Evolutionary conservation across 2,329 filamentous ascomycete species (phyloP).

Genomic region (Fusarium dimerum): DNA sequence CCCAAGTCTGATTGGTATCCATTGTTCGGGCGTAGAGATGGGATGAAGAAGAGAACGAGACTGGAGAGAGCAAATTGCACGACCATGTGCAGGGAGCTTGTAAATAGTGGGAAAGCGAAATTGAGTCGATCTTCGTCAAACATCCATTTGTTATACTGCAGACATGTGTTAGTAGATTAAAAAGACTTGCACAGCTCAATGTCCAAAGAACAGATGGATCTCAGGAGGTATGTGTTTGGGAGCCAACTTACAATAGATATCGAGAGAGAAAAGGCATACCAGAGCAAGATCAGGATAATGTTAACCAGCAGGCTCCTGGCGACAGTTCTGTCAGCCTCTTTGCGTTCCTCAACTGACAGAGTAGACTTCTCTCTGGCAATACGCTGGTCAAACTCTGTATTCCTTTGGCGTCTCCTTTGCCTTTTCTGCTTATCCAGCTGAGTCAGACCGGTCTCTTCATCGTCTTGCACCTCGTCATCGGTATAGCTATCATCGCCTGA

Average conservation of each 20-base stretch:
- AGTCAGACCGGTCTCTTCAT: slow-evolving; percentile 88
- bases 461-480: slow-evolving; percentile 75
- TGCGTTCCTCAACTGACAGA: slow-evolving; percentile 70
- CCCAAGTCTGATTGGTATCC: slow-evolving; percentile 49
- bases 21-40: slow-evolving; percentile 72
- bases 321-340: slow-evolving; percentile 74
- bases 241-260: slow-evolving; percentile 77
- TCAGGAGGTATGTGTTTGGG: neutral
- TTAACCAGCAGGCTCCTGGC: slow-evolving; percentile 72
- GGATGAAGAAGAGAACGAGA: slow-evolving; percentile 78
- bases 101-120: slow-evolving; percentile 94
- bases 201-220: neutral
- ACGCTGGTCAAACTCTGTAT: slow-evolving; percentile 69
- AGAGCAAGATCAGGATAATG: slow-evolving; percentile 77
- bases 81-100: slow-evolving; percentile 91
- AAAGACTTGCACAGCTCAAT: too few species aligned
- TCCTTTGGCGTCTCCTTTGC: slow-evolving; percentile 65
- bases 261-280: slow-evolving; percentile 89
- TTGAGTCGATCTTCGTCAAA: slow-evolving; percentile 83
- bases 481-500: slow-evolving; percentile 58
- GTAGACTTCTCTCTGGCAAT: slow-evolving; percentile 58
- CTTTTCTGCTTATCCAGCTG: slow-evolving; percentile 69
- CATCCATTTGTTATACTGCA: slow-evolving; percentile 99
- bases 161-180: slow-evolving; percentile 19
- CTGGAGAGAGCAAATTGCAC: slow-evolving; percentile 85